phyloP scores from a whole-genome alignment of 2,329 filamentous ascomycete genomes.

The Magnaporthiopsis incrustans region DNA sequence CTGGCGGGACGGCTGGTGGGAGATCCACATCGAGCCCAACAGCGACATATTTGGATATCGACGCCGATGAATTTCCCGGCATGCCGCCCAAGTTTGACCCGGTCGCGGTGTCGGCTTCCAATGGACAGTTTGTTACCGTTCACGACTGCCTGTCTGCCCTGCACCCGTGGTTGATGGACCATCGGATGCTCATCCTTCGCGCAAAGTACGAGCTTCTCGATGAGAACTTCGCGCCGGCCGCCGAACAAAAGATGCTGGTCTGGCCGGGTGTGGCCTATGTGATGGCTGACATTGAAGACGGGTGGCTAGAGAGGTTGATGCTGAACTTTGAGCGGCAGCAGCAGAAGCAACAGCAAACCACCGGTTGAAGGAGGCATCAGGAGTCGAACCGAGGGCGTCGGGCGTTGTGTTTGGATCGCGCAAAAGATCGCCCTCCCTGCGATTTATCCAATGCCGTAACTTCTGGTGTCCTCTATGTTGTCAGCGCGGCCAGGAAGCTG shows the following conservation, averaged over 20 bases:
- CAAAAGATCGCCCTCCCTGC: too few species aligned
- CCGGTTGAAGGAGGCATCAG: not conserved
- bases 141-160: conserved; percentile 16
- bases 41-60: not conserved
- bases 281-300: not conserved
- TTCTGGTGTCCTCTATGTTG: not conserved
- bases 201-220: not conserved
- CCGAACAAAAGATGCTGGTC: not conserved
- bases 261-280: not conserved
- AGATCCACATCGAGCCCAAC: not conserved
- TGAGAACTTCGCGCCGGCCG: not conserved
- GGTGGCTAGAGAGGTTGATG: not conserved
- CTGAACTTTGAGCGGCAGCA: not conserved
- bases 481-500: not conserved
- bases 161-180: conserved; percentile 15
- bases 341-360: not conserved
- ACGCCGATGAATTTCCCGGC: not conserved
- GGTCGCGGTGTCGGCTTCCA: conserved; percentile 6
- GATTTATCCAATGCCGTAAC: too few species aligned
- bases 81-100: not conserved
- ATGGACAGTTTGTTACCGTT: conserved; percentile 14
- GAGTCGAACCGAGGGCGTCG: not conserved
- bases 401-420: too few species aligned
- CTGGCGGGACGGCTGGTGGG: not conserved
- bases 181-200: not conserved